Evolutionary conservation across 31 red algal species (phyloP), one percentile per base, ranked within the genome.

Genomic region (Porphyra umbilicalis): DNA sequence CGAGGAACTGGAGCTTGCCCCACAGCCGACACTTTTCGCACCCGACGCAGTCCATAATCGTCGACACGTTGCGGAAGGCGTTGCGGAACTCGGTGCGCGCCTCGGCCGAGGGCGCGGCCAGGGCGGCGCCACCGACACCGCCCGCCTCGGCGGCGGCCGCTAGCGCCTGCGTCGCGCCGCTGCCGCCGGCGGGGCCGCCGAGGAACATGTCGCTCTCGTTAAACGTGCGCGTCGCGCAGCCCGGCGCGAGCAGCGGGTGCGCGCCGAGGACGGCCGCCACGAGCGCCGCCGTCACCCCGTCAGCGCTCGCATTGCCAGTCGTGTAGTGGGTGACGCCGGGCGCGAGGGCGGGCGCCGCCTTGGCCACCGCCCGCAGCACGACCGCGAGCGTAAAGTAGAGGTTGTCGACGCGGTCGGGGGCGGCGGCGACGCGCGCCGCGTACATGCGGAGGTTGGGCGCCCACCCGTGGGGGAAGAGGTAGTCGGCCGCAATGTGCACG

Each of bases 21-120:
- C 97, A 99, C 42, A 99, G 81, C 1, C 94, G 88, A 36, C 97
- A 99, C 82, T 95, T 99, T 78, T 99, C 97, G 74, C 97, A 99
- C 39, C 97, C 97, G 32, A 99, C 97, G 85, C 97, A 99, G 88
- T 99, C 97, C 97, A 99, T 99, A 9, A 99, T 96, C 80, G 87
- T 88, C 33, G 90, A 93, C 39, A 99, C 94, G 84, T 99, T 99
- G 25, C 97, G 86, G 81, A 99, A 99, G 6, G 85, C 89, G 39
- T 74, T 35, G 16, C 94, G 86, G 81, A 99, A 99, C 75, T 99
- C 86, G 0, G 83, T 82, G n/a, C 90, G 81, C 34, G 85, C 77
- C 39, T 93, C 80, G 29, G 78, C 39, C 36, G 83, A 79, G 20
- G 16, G 18, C 31, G 57, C 16, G 4, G 34, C 80, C 5, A 15